phyloP scores from a whole-genome alignment of 768 basidiomycete species.

The Lyophyllum decastes region DNA sequence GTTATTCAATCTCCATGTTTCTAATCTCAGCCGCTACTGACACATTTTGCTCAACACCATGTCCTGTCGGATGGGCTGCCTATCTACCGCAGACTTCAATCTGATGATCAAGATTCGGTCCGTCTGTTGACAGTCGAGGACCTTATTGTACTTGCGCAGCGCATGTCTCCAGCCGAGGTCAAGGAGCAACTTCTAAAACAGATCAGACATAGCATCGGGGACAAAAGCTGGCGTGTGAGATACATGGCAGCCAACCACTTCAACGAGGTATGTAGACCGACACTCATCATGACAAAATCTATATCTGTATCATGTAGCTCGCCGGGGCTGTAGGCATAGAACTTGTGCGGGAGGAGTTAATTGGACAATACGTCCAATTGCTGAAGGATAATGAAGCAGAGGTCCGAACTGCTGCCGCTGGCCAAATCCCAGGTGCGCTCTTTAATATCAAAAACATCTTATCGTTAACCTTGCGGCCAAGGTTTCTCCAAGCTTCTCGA shows the following conservation, averaged over 20 bases:
- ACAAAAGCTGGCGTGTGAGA: constrained; percentile 98
- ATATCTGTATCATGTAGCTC: constrained; percentile 48
- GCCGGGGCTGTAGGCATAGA: constrained; percentile 89
- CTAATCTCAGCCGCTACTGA: constrained; percentile 65
- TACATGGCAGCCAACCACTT: constrained; percentile 99
- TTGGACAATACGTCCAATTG: constrained; percentile 88
- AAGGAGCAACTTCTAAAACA: constrained; percentile 88
- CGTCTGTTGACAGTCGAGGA: constrained; percentile 94
- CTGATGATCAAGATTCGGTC: constrained; percentile 98
- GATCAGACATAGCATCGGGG: constrained; percentile 83
- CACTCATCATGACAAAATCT: neutral
- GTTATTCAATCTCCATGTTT: neutral
- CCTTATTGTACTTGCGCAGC: constrained; percentile 88
- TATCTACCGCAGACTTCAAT: constrained; percentile 90
- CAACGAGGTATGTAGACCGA: constrained; percentile 71
- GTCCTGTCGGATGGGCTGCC: constrained; percentile 87
- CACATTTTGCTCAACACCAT: constrained; percentile 76
- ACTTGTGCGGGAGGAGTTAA: constrained; percentile 91
- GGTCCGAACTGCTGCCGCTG: constrained; percentile 93
- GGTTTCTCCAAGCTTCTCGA: constrained; percentile 95
- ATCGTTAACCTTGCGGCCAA: constrained; percentile 29
- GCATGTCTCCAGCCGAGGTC: constrained; percentile 84
- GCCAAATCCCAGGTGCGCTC: constrained; percentile 88
- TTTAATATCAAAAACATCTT: constrained; percentile 3
- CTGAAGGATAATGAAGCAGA: constrained; percentile 99